Base-by-base conservation (phyloP, 2,329 filamentous ascomycete genomes). In the Ophiocordyceps camponoti-rufipedis region DNA sequence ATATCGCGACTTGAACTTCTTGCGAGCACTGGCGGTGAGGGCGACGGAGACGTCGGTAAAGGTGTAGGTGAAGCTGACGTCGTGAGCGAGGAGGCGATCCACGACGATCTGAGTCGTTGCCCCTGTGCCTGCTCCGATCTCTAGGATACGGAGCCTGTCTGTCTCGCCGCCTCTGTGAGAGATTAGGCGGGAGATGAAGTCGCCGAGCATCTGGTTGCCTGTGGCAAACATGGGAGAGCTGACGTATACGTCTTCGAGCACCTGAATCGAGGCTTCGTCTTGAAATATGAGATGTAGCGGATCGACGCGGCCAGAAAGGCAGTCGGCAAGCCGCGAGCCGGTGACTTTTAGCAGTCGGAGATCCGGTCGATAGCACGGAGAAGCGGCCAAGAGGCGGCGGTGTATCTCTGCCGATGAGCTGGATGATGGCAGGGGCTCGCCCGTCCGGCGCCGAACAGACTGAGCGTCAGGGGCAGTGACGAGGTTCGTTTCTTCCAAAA, bases 71-170 rank as follows among this genome's bases (percentile, higher is more conserved):
- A 40, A 32, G 11, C 39, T 35, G 12, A 46, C 19, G 28, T 40
- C 29, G 9, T 18, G 18, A 0, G 19, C 19, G 1, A 45, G 47
- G 3, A 70, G 52, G 1, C 46, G 39, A 0, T 55, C 47, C 0
- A 63, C 46, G 1, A 68, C 23, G 1, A 52, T 45, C 11, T 48
- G 50, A 0, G 67, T 64, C 0, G 67, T 69, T 0, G 62, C 64
- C 3, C 67, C 66, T 1, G 64, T 67, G 11, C 66, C 66, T 0
- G 58, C 65, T 0, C 67, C 66, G 8, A 68, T 48, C 50, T 69
- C 65, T 44, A 71, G 55, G 35, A 70, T 62, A 3, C 55, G 52
- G n/a, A 66, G 48, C 4, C 53, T 42, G 6, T 43, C 23, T 2
- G 12, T 14, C 18, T 42, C 13, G 9, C 35, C 32, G 33, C 8